Base-by-base conservation (phyloP, 176 grass and related monocot species). In the Cenchrus fungigraminus region DNA sequence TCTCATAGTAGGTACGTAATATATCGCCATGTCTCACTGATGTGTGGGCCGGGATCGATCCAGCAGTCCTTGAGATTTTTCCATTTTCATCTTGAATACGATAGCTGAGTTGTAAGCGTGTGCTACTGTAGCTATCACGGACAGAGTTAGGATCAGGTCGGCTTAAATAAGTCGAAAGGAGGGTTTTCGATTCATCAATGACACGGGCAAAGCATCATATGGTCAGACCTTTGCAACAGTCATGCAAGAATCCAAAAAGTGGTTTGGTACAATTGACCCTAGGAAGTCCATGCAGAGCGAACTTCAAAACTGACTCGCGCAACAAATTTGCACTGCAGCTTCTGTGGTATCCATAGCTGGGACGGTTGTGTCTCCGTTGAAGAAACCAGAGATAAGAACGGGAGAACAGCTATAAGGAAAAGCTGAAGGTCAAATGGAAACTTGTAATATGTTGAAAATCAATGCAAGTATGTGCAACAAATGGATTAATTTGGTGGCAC, bases 211-310 rank as follows among this genome's bases (percentile, higher is more conserved):
- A 47, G 10, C 49, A 47, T 34, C n/a, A 37, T 34, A 6, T 47
- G 14, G 2, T 7, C 37, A 29, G 22, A 80, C 11, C 7, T 20
- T 42, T 40, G 45, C 43, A 59, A 50, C 15, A 87, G 75, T 69
- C 71, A 61, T 60, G 55, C 86, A 88, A 79, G 31, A 83, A 56
- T 84, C 73, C 74, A 83, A 70, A 47, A 9, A 17, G 12, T 83
- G 4, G 56, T 83, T 83, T 71, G 79, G 80, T 59, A 55, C 2
- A 62, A 46, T 28, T 78, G 73, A 78, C 72, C 12, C 22, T 20
- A 13, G 9, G 72, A 65, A 22, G 28, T 14, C 25, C 44, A 20
- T 53, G 4, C 65, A 63, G 14, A 40, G 37, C 37, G 37, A 40
- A 40, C 42, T 51, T 22, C 8, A 51, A 19, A 82, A 47, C 28